These are phyloP conservation scores for Pyrus pyrifolia DNA, from an alignment of 306 rosid genomes.

Conservation along the genomic window DNA sequence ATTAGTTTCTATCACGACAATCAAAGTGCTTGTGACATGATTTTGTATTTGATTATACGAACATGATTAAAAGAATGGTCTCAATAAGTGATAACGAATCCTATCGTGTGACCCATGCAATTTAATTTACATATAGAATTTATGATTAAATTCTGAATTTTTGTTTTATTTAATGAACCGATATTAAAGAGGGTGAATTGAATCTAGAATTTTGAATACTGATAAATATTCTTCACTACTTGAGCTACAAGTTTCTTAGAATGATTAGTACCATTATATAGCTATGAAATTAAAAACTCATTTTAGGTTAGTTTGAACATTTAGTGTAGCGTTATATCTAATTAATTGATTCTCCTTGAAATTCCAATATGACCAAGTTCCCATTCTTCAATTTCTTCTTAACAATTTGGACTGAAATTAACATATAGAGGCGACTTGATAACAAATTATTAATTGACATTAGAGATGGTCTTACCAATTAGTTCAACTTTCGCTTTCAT, in stretches of 20 bases:
- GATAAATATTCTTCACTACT: no score
- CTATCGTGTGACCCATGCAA: not conserved
- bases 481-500: not conserved
- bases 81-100: not conserved
- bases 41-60: not conserved
- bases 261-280: not conserved
- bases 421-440: not conserved
- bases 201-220: no score
- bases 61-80: not conserved
- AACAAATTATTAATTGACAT: not conserved
- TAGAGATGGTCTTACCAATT: not conserved
- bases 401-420: not conserved
- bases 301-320: not conserved
- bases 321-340: not conserved
- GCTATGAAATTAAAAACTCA: not conserved
- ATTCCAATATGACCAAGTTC: not conserved
- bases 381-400: not conserved
- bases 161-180: no score
- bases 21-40: not conserved
- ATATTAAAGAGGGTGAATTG: no score
- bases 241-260: no score
- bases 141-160: not conserved
- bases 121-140: not conserved
- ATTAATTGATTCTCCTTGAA: no score
- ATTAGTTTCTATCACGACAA: not conserved